Percentiles rank a stretch among this genome's conserved stretches.
phyloP scores from a whole-genome alignment of 768 basidiomycete species.

The Mycena albidolilacea region DNA sequence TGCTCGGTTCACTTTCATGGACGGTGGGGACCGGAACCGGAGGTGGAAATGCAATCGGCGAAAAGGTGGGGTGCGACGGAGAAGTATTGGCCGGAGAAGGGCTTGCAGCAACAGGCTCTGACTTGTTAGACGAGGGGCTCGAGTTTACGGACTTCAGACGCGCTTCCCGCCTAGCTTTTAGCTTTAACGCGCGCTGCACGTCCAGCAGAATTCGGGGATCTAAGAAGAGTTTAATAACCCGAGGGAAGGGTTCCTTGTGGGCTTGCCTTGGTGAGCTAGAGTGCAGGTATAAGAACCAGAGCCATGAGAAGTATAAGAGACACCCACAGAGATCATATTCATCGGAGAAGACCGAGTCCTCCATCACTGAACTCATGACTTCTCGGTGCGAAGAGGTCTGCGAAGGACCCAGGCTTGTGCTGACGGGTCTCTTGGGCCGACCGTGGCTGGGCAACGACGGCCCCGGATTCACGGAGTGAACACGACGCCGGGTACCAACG shows the following conservation, averaged over 20 bases:
- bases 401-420: slow-evolving; percentile 39
- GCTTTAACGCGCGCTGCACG: slow-evolving; percentile 80
- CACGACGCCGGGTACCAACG: slow-evolving; percentile 44
- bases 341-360: slow-evolving; percentile 71
- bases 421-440: slow-evolving; percentile 47
- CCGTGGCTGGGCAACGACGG: slow-evolving; percentile 41
- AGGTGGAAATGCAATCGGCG: slow-evolving; percentile 39
- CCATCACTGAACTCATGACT: slow-evolving; percentile 35
- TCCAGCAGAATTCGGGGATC: slow-evolving; percentile 88
- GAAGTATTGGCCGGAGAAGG: slow-evolving; percentile 43
- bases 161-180: slow-evolving; percentile 84
- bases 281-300: slow-evolving; percentile 30
- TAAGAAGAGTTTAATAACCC: slow-evolving; percentile 45
- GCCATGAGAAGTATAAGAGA: slow-evolving; percentile 4
- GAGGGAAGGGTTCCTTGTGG: not conserved
- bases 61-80: slow-evolving; percentile 38
- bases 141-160: slow-evolving; percentile 57
- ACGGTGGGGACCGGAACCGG: slow-evolving; percentile 37
- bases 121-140: slow-evolving; percentile 44
- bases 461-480: slow-evolving; percentile 45
- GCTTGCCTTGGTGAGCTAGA: slow-evolving; percentile 82
- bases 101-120: slow-evolving; percentile 43
- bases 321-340: slow-evolving; percentile 85
- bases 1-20: slow-evolving; percentile 30
- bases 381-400: slow-evolving; percentile 40